These are phyloP conservation scores for Gracilaria vermiculophylla DNA, from an alignment of 23 red algal species.

Conservation along the genomic window DNA sequence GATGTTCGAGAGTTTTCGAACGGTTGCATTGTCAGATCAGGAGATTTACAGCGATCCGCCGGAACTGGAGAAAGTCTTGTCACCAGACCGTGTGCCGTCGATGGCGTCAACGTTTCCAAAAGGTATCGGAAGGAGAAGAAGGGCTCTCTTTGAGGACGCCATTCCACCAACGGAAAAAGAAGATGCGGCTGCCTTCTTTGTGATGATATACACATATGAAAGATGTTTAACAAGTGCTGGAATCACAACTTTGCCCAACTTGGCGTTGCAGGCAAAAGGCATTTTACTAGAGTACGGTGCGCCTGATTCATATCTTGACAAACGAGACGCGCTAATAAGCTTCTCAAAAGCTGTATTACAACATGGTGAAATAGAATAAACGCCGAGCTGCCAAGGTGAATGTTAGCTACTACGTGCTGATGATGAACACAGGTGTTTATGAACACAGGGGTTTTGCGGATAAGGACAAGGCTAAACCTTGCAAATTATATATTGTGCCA, in stretches of 20 bases:
- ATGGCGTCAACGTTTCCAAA: slow-evolving; percentile 43
- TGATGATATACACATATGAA: slow-evolving; percentile 50
- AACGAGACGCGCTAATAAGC: slow-evolving; percentile 36
- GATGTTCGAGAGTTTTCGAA: slow-evolving; percentile 56
- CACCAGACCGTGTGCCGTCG: neutral
- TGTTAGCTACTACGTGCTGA: neutral
- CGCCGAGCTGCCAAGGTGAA: neutral
- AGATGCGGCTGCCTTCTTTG: slow-evolving; percentile 38
- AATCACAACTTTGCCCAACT: neutral
- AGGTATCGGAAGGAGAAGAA: slow-evolving; percentile 41
- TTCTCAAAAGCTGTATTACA: slow-evolving; percentile 26
- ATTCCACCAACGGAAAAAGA: slow-evolving; percentile 50
- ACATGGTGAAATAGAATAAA: slow-evolving; percentile 56
- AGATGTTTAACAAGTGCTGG: neutral
- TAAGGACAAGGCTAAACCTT: too few species aligned
- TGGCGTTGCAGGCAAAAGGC: slow-evolving; percentile 1
- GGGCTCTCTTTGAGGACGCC: slow-evolving; percentile 13
- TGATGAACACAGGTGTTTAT: neutral
- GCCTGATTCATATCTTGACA: slow-evolving; percentile 63
- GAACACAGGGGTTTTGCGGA: too few species aligned
- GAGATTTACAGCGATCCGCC: neutral
- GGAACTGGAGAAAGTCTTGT: slow-evolving; percentile 14
- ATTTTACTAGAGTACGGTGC: slow-evolving; percentile 31
- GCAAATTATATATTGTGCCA: too few species aligned
- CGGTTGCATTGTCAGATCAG: neutral